Evolutionary conservation across 345 rosid genomes (phyloP).

Genomic region (Odontarrhena argentea): DNA sequence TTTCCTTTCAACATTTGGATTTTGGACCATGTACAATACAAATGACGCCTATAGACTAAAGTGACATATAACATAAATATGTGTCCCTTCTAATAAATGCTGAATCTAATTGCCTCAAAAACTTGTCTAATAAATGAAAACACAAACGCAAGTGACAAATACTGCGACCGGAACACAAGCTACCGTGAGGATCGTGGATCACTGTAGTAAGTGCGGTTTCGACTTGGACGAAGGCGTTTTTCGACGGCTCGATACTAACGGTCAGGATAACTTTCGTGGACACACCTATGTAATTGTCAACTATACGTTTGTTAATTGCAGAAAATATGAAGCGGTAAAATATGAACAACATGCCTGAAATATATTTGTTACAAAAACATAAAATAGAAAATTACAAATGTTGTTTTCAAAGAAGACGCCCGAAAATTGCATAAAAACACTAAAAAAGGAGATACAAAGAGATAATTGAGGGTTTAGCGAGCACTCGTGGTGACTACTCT

Average conservation of each 20-base stretch:
- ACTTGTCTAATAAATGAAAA: background rate
- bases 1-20: background rate
- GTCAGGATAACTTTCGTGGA: conserved; percentile 36
- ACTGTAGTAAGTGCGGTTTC: conserved; percentile 55
- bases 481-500: background rate
- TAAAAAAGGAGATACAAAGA: background rate
- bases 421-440: background rate
- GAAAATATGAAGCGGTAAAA: background rate
- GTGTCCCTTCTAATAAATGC: conserved; percentile 22
- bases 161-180: conserved; percentile 46
- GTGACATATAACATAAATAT: conserved; percentile 2
- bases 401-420: background rate
- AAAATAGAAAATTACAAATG: too few species aligned
- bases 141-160: conserved; percentile 48
- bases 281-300: conserved; percentile 44
- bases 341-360: too few species aligned
- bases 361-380: too few species aligned
- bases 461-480: background rate
- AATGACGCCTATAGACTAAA: conserved; percentile 7
- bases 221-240: conserved; percentile 47
- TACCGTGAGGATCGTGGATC: conserved; percentile 54
- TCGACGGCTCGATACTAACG: conserved; percentile 35
- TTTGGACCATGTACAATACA: background rate
- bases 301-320: conserved; percentile 35
- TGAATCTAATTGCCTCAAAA: conserved; percentile 9